Conservation (phyloP, 2,329 filamentous ascomycete genomes). For the Trichophyton verrucosum region DNA sequence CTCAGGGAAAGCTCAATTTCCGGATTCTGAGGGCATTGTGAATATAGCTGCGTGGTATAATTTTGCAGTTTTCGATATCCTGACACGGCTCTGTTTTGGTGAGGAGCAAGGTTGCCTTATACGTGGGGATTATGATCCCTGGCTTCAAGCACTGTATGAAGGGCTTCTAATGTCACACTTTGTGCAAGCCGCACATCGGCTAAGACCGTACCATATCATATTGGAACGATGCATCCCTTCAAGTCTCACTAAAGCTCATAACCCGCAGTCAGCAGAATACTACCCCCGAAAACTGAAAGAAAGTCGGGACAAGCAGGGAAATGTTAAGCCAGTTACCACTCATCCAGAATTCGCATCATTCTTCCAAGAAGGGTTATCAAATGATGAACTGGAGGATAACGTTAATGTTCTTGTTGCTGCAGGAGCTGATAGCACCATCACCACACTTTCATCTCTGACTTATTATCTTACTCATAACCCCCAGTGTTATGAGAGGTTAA, state of each 20-base stretch:
- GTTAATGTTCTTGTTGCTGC: constrained; percentile 49
- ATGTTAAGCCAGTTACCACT: background rate
- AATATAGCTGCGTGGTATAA: background rate
- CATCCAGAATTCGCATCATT: constrained; percentile 45
- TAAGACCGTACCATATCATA: constrained; percentile 37
- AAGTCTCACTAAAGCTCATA: background rate
- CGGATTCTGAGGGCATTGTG: background rate
- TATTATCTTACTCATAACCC: constrained; percentile 61
- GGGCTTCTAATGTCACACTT: constrained; percentile 19
- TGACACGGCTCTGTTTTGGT: background rate
- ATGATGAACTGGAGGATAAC: constrained; percentile 59
- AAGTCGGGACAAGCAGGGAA: background rate
- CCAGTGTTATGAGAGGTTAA: constrained; percentile 17
- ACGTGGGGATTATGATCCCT: constrained; percentile 17
- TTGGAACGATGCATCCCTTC: background rate
- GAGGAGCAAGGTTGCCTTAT: constrained; percentile 33
- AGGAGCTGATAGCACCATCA: constrained; percentile 68
- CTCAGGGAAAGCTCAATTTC: background rate
- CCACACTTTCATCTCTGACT: constrained; percentile 57
- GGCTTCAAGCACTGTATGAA: background rate
- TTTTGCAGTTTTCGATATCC: background rate
- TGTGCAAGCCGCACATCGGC: constrained; percentile 44
- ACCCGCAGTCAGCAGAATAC: background rate
- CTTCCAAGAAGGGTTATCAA: constrained; percentile 51
- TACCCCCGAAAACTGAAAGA: background rate